Evolutionary conservation across 1,284 basidiomycete species (phyloP).

Genomic region (Puccinia triticina): DNA sequence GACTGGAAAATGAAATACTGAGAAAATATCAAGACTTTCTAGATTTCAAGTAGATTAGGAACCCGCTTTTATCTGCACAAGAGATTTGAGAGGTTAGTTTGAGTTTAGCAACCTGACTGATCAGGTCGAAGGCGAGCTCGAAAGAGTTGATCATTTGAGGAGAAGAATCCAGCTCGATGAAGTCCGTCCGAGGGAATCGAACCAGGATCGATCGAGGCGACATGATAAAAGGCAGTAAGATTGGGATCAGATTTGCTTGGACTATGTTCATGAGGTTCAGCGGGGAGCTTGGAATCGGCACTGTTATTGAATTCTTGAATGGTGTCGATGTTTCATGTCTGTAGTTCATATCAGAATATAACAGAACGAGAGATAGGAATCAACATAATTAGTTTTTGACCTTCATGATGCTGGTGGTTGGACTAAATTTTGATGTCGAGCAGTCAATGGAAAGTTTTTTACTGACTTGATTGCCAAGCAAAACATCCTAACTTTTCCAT

Average conservation of each 20-base stretch:
- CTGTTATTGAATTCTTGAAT: constrained; percentile 38
- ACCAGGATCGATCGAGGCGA: constrained; percentile 31
- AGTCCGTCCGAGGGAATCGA: constrained; percentile 15
- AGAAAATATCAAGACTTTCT: constrained; percentile 11
- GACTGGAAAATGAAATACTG: background rate
- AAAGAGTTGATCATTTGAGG: background rate
- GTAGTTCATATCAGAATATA: background rate
- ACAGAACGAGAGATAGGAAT: background rate
- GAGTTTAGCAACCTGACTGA: constrained; percentile 23
- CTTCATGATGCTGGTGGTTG: too few species aligned
- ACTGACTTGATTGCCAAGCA: constrained; percentile 49
- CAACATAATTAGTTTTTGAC: constrained; percentile 3
- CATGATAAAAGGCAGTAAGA: constrained; percentile 2
- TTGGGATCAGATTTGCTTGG: constrained; percentile 9
- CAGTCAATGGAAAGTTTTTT: background rate
- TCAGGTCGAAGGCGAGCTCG: background rate
- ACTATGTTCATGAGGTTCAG: constrained; percentile 14
- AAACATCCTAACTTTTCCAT: constrained; percentile 24
- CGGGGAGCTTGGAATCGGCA: constrained; percentile 33
- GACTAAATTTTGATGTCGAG: too few species aligned
- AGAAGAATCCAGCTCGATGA: constrained; percentile 2
- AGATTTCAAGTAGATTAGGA: constrained; percentile 29
- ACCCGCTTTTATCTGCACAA: constrained; percentile 15
- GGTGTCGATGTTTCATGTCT: constrained; percentile 39
- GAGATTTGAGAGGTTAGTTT: constrained; percentile 33